Base-by-base conservation (phyloP, 257 asterid species). In the Forsythia suspensa region DNA sequence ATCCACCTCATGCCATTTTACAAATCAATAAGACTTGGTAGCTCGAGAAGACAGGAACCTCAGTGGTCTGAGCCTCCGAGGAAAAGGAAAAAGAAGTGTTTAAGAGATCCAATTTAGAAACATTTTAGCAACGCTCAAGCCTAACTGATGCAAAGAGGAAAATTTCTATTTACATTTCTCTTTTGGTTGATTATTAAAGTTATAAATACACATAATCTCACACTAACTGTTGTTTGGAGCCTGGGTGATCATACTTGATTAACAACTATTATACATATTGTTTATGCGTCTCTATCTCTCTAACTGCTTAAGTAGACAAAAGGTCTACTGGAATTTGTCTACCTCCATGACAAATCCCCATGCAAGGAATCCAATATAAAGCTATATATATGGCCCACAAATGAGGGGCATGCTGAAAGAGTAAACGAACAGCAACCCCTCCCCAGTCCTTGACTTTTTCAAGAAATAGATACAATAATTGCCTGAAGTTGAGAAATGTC, bases 401-500 rank as follows among this genome's bases (percentile, higher is more conserved):
- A 70, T 42, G n/a, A 75, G 69, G 0, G 69, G 38, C 13, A 38
- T 21, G 40, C 21, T 69, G 67, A 79, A 18, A 42, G 36, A 76
- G 24, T 75, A 70, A 65, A 68, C 34, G 43, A 21, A 72, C 68
- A 7, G 66, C 34, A 13, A 67, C 18, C 67, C 75, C 24, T 44
- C 66, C 75, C 68, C 51, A 34, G 55, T 52, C 73, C 21, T 66
- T 12, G 38, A 73, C 0, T 12, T 44, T 36, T 15, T 57, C 34
- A 24, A 29, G 18, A 79, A 20, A 29, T 36, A 73, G 20, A 63
- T 40, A 59, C 20, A 18, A 34, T 51, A 38, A 36, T 21, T 48
- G 6, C 18, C 40, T 41, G 39, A 73, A 75, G 41, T 41, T 41
- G 18, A 68, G 70, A 77, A 41, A 81, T 40, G 36, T 38, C 76